Base-by-base conservation (phyloP, 2,329 filamentous ascomycete genomes). In the Ophiostoma himal-ulmi region DNA sequence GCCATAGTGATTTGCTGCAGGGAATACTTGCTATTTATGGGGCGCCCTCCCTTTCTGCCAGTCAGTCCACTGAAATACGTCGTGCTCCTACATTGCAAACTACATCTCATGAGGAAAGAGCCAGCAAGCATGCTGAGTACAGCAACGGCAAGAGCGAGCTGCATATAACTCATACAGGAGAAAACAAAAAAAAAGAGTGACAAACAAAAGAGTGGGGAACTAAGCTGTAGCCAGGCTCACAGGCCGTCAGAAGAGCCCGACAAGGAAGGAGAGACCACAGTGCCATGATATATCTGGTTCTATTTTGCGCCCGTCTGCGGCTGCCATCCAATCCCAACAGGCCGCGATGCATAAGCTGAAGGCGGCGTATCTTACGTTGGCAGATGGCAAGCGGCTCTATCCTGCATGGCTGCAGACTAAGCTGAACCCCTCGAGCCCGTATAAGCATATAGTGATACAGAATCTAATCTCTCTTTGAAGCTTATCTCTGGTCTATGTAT, bases 301-400 rank as follows among this genome's bases (percentile, higher is more conserved):
- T 62, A 62, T 62, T 62, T 34, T 62, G 57, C 57, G 57, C 57
- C 52, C 57, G 57, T 34, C 8, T 62, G 57, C 22, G 22, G 14
- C 57, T 62, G 5, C 26, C 26, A 14, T 26, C 57, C 57, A 62
- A 62, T 62, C 57, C 57, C 57, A 62, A 20, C 26, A 26, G 22
- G 26, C 57, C 13, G 57, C 26, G 1, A 36, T 34, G 57, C 22
- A 34, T 26, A 57, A 57, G 22, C 57, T 62, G 57, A 34, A 26
- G 22, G 54, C 54, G 52, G 26, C n/a, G 52, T 57, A 30, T 30
- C 30, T 30, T 30, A 57, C 10, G n/a, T 26, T 57, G 52, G 22
- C 52, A 57, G 26, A 48, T 57, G 22, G n/a, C 52, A 34, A n/a
- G 65, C 44, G 67, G 22, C 67, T 39, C 52, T 22, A 26, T 22